Evolutionary conservation across 2,329 filamentous ascomycete species (phyloP).

Genomic region (Sclerotinia subarctica): DNA sequence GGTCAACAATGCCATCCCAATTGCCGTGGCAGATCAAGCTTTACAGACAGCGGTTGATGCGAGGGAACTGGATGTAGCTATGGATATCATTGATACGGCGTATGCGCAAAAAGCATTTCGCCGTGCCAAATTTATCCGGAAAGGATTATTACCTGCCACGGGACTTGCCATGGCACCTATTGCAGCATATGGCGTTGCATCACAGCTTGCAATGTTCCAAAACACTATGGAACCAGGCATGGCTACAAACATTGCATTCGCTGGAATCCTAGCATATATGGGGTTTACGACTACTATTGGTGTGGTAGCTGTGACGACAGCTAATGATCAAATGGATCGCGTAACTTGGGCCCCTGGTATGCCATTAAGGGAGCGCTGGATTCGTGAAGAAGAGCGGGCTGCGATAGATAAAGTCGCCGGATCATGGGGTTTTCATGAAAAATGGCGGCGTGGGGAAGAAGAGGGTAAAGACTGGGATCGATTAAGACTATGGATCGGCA

Average conservation of each 20-base stretch:
- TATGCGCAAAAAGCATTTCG: conserved; percentile 66
- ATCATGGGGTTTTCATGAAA: conserved; percentile 88
- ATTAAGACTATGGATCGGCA: conserved; percentile 76
- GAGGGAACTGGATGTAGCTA: conserved; percentile 72
- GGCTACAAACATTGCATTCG: conserved; percentile 76
- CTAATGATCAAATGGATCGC: conserved; percentile 92
- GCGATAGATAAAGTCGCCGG: conserved; percentile 82
- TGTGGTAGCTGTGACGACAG: conserved; percentile 76
- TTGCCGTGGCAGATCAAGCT: conserved; percentile 67
- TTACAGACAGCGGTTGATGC: conserved; percentile 76
- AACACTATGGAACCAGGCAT: conserved; percentile 71
- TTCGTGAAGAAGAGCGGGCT: conserved; percentile 84
- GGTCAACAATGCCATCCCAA: conserved; percentile 68
- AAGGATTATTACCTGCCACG: conserved; percentile 57
- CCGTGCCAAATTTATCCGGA: conserved; percentile 64
- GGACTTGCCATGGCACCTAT: conserved; percentile 58
- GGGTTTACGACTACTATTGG: conserved; percentile 78
- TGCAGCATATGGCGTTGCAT: conserved; percentile 67
- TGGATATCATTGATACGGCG: conserved; percentile 69
- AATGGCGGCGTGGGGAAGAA: conserved; percentile 79
- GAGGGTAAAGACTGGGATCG: conserved; percentile 86
- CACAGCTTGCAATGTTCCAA: conserved; percentile 64
- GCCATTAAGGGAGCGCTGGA: conserved; percentile 75
- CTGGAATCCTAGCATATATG: conserved; percentile 79
- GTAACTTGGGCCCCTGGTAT: conserved; percentile 87